A percentile compares a stretch with the other conserved stretches of the same genome.
Evolutionary conservation across 306 rosid species (phyloP).

Genomic region (Trifolium pratense): DNA sequence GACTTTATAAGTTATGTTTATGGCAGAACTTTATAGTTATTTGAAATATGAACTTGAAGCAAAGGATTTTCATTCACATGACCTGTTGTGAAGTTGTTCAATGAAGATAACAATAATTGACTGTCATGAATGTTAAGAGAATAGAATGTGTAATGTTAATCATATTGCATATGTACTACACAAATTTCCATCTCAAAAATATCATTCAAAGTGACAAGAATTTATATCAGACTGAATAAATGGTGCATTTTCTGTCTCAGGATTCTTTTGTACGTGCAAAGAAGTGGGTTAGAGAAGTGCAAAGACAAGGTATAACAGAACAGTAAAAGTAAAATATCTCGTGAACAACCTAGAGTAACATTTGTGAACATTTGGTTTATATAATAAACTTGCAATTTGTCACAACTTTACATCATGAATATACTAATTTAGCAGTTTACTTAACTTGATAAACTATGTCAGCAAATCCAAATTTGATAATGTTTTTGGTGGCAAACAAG

Average conservation of each 20-base stretch:
- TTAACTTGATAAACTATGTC: slow-evolving; percentile 34
- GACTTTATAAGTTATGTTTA: not conserved
- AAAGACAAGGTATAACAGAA: slow-evolving; percentile 78
- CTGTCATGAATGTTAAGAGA: not conserved
- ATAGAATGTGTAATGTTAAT: slow-evolving; percentile 1
- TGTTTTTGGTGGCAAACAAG: slow-evolving; percentile 85
- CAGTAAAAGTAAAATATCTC: not conserved
- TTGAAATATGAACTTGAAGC: slow-evolving; percentile 11
- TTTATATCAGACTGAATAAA: slow-evolving; percentile 24
- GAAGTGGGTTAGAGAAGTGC: slow-evolving; percentile 88
- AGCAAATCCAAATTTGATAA: slow-evolving; percentile 75
- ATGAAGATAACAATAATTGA: not conserved
- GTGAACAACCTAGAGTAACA: slow-evolving; percentile 14
- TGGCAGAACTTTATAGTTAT: not conserved
- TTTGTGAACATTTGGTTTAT: not conserved
- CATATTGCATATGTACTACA: not conserved
- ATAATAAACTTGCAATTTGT: slow-evolving; percentile 15
- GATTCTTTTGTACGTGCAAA: slow-evolving; percentile 79
- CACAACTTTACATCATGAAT: slow-evolving; percentile 3
- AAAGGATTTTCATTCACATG: not conserved
- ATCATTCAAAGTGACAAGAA: slow-evolving; percentile 8
- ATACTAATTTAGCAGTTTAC: slow-evolving; percentile 17
- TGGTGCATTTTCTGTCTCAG: slow-evolving; percentile 49
- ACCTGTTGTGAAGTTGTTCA: not conserved
- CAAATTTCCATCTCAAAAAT: not conserved